phyloP scores from a whole-genome alignment of 2,329 filamentous ascomycete genomes.

The Exserohilum rostratum region DNA sequence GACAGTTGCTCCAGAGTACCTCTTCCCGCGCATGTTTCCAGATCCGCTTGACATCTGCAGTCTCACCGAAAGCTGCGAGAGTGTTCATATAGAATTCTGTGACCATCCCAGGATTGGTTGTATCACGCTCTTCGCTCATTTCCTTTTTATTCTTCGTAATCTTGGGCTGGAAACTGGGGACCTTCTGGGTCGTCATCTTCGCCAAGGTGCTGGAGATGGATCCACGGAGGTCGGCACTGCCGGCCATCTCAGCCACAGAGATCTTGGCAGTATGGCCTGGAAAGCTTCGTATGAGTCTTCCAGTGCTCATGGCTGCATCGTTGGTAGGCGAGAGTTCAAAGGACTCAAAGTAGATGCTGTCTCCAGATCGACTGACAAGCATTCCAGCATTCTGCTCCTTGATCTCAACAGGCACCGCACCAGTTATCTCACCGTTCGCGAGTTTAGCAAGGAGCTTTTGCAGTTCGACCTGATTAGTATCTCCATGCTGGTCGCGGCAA shows the following conservation, averaged over 20 bases:
- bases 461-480: constrained; percentile 20
- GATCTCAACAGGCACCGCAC: constrained; percentile 49
- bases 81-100: constrained; percentile 59
- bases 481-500: constrained; percentile 14
- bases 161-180: constrained; percentile 43
- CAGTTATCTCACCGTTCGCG: constrained; percentile 4
- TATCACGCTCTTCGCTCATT: constrained; percentile 56
- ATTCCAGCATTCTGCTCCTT: constrained; percentile 56
- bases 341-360: constrained; percentile 47
- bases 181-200: constrained; percentile 47
- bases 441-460: constrained; percentile 23
- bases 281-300: constrained; percentile 53
- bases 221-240: constrained; percentile 19
- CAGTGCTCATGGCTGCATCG: constrained; percentile 46
- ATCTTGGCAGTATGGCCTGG: constrained; percentile 51
- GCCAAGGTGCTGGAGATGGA: constrained; percentile 43
- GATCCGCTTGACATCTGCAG: constrained; percentile 40
- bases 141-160: constrained; percentile 48
- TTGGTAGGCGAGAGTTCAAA: constrained; percentile 57
- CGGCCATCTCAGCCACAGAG: constrained; percentile 20
- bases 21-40: constrained; percentile 63
- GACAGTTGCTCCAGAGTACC: constrained; percentile 52
- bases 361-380: constrained; percentile 42
- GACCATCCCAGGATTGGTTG: constrained; percentile 57
- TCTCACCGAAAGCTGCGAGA: constrained; percentile 44